Base-by-base conservation (phyloP, 768 basidiomycete species). In the Leccinum fibrillosum region DNA sequence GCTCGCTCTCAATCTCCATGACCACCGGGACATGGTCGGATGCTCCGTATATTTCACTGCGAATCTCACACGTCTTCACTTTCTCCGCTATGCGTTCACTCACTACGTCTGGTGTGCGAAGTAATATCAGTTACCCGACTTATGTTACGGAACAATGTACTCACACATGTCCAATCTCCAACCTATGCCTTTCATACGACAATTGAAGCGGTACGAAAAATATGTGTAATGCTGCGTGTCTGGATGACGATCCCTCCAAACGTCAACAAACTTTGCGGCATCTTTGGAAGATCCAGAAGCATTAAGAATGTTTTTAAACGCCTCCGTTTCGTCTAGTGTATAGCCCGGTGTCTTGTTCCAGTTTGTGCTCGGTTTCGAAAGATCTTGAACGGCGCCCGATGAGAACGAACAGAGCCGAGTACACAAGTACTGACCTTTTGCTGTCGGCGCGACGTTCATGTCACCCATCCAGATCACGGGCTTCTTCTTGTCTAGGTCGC, bases 321-420 rank as follows among this genome's bases (percentile, higher is more conserved):
- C 84, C 5, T 84, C 80, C 10, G 88, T 92, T 74, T 95, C 93
- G 8, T 80, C 84, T 66, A 90, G 84, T 0, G 92, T 94, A 69
- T 92, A 91, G 0, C 92, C 92, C 2, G 92, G 77, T 0, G 88
- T 85, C 69, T 94, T 94, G 72, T 94, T 93, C 90, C 90, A 93
- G 66, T 93, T 92, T 51, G 77, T 63, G 56, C 86, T 85, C 0
- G 86, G 74, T 62, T 91, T 87, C 11, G 83, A 63, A 17, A 92
- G 79, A 68, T 92, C 90, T 90, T 61, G 13, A 50, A 19, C 17
- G 19, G 23, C 17, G 12, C 17, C 21, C 17, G 23, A 34, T 62
- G 39, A 60, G 45, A 11, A n/a, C 15, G 8, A 39, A 37, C 1
- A 6, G 15, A 23, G 13, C 30, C 5, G 47, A 26, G 30, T 10